A percentile compares a stretch with the other conserved stretches of the same genome.
Conservation (phyloP, 257 asterid genomes). For the Salvia rosmarinus region DNA sequence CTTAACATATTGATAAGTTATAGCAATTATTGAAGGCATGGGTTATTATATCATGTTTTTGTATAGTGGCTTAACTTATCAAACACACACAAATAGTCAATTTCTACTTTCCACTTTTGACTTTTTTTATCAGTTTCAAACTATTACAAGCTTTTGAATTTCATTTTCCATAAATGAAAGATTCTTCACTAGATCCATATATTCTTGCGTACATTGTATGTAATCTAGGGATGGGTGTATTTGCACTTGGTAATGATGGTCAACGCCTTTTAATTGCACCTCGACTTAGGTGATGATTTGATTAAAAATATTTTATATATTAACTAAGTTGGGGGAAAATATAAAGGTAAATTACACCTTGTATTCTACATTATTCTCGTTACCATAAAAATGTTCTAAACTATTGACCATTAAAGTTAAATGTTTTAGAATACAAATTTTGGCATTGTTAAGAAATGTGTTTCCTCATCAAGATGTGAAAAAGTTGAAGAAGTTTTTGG, state of each 20-base stretch:
- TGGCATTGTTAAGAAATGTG: too few species aligned
- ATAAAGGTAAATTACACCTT: too few species aligned
- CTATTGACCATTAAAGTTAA: too few species aligned
- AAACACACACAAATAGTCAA: background rate
- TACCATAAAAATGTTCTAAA: too few species aligned
- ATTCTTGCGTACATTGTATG: background rate
- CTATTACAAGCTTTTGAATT: background rate
- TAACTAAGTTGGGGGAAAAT: too few species aligned
- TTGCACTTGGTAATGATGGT: background rate
- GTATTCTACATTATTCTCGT: too few species aligned
- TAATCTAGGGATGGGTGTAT: background rate
- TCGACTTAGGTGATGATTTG: background rate
- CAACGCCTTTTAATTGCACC: background rate
- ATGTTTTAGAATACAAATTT: too few species aligned
- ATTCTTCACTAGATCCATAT: background rate
- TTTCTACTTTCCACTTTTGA: background rate
- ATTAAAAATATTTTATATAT: background rate
- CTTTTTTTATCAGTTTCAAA: background rate
- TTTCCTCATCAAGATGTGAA: too few species aligned
- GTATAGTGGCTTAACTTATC: background rate
- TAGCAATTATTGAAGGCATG: constrained; percentile 27
- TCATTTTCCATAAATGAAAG: background rate
- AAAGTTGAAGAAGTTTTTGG: too few species aligned
- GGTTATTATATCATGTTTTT: constrained; percentile 16
- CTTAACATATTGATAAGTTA: constrained; percentile 17